Evolutionary conservation across 2,329 filamentous ascomycete species (phyloP).

Genomic region (Aspergillus sergii): DNA sequence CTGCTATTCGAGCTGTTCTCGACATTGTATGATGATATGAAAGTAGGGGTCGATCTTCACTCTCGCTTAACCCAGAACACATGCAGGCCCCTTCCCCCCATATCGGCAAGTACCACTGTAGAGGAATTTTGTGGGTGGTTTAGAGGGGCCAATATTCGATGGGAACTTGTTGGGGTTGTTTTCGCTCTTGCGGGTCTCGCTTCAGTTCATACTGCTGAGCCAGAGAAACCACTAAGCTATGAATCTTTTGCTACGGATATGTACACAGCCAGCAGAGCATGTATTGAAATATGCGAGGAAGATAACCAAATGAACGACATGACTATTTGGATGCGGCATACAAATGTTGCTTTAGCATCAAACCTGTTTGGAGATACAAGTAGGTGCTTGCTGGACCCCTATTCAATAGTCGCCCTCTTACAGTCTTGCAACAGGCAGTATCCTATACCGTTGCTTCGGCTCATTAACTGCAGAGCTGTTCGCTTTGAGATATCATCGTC

Average conservation of each 20-base stretch:
- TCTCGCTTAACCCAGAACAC: neutral
- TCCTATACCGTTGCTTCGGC: slow-evolving; percentile 1
- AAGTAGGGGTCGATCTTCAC: neutral
- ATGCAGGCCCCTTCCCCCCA: neutral
- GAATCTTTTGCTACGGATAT: slow-evolving; percentile 19
- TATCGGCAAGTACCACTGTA: neutral
- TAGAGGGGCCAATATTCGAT: slow-evolving; percentile 22
- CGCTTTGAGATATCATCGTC: slow-evolving; percentile 5
- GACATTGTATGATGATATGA: neutral
- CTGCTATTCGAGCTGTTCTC: neutral
- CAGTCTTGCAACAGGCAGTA: neutral
- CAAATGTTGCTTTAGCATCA: slow-evolving; percentile 18
- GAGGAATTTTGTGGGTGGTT: slow-evolving; percentile 13
- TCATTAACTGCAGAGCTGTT: neutral
- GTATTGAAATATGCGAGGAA: slow-evolving; percentile 17
- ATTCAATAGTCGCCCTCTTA: neutral
- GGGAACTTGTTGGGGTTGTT: slow-evolving; percentile 28
- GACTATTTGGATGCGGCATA: slow-evolving; percentile 23
- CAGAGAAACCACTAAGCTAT: neutral
- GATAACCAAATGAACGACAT: slow-evolving; percentile 6
- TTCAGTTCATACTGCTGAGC: neutral
- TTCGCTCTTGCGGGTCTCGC: slow-evolving; percentile 23
- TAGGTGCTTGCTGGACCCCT: slow-evolving; percentile 16
- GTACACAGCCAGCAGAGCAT: slow-evolving; percentile 22
- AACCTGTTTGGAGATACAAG: slow-evolving; percentile 23